Evolutionary conservation across 352 stramenopile genomes (phyloP).

Genomic region (Phytophthora tubulina): DNA sequence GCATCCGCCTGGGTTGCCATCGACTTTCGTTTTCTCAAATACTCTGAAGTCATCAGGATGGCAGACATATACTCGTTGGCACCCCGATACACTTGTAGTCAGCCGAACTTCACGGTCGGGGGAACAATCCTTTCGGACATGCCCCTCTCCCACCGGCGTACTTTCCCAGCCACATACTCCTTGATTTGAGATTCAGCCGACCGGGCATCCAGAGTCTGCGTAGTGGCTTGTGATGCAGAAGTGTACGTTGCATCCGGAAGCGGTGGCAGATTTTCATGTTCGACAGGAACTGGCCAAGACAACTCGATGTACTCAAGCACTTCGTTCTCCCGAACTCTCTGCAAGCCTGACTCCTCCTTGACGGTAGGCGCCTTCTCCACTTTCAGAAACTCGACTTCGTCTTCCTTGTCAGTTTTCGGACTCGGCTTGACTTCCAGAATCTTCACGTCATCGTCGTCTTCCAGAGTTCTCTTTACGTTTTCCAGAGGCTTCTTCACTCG

Average conservation of each 20-base stretch:
- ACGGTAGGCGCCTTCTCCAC: no score
- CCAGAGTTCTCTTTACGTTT: no score
- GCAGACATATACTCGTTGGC: background rate
- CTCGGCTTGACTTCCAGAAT: no score
- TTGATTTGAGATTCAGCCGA: background rate
- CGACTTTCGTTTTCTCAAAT: background rate
- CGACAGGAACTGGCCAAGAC: background rate
- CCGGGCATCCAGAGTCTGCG: background rate
- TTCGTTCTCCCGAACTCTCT: background rate
- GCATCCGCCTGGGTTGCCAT: background rate
- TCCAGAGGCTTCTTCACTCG: no score
- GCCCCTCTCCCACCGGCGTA: background rate
- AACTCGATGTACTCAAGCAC: background rate
- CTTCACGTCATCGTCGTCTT: no score
- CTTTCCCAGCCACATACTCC: background rate
- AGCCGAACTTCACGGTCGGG: background rate
- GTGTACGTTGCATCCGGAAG: background rate
- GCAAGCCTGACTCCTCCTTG: no score
- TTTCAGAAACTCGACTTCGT: no score
- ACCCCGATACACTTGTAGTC: background rate
- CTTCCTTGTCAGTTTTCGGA: no score
- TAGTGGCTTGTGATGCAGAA: background rate
- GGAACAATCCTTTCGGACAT: background rate
- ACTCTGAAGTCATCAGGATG: background rate
- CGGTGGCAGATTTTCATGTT: background rate